phyloP scores from a whole-genome alignment of 306 rosid genomes.

The Vicia sativa region DNA sequence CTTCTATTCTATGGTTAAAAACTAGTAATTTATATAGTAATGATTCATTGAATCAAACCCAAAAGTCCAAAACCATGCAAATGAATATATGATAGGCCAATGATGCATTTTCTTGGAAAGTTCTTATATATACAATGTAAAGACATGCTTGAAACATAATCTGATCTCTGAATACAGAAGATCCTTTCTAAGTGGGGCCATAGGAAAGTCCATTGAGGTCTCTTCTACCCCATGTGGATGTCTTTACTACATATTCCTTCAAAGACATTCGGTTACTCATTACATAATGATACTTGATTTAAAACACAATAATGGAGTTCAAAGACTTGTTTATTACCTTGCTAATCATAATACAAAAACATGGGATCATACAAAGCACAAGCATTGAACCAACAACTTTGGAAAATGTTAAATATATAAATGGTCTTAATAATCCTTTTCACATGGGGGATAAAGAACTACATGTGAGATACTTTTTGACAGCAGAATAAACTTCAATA shows the following conservation, averaged over 20 bases:
- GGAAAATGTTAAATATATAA: slow-evolving; percentile 2
- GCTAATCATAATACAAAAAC: background rate
- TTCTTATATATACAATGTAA: slow-evolving; percentile 20
- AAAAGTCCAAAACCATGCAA: slow-evolving; percentile 15
- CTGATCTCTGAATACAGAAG: slow-evolving; percentile 13
- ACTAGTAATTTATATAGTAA: background rate
- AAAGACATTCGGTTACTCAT: slow-evolving; percentile 51
- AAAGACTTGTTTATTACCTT: background rate
- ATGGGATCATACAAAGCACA: background rate
- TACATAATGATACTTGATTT: slow-evolving; percentile 32
- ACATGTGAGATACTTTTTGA: slow-evolving; percentile 38
- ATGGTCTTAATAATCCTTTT: slow-evolving; percentile 10
- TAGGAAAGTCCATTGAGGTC: slow-evolving; percentile 19
- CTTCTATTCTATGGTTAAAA: slow-evolving; percentile 19
- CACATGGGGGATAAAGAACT: slow-evolving; percentile 42
- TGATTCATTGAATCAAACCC: slow-evolving; percentile 38
- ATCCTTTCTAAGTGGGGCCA: slow-evolving; percentile 10
- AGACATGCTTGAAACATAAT: slow-evolving; percentile 37
- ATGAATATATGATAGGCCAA: background rate
- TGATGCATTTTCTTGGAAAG: slow-evolving; percentile 42
- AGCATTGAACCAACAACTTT: background rate
- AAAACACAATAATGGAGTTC: slow-evolving; percentile 16
- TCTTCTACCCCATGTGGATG: slow-evolving; percentile 42
- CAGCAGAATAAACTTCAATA: no score
- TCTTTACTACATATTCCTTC: slow-evolving; percentile 37